phyloP scores from a whole-genome alignment of 2,329 filamentous ascomycete genomes.

The Colletotrichum navitas region DNA sequence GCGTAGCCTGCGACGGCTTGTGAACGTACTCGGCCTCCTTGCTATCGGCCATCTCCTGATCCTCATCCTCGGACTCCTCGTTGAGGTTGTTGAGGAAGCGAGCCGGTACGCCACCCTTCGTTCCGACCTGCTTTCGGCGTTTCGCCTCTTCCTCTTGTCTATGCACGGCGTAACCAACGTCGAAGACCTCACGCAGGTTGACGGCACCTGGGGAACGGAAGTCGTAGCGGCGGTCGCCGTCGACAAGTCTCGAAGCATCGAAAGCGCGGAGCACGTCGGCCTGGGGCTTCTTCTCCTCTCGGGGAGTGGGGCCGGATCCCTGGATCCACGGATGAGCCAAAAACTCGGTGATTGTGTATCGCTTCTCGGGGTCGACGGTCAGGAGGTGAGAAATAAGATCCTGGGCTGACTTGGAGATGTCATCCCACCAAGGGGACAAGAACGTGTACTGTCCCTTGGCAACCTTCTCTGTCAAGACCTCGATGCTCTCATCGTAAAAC shows the following conservation, averaged over 20 bases:
- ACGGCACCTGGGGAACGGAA: slow-evolving; percentile 96
- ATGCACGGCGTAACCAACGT: slow-evolving; percentile 98
- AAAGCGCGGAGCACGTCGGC: slow-evolving; percentile 67
- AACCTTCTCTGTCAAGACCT: slow-evolving; percentile 96
- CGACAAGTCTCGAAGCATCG: slow-evolving; percentile 65
- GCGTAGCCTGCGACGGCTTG: slow-evolving; percentile 64
- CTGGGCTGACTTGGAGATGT: slow-evolving; percentile 94
- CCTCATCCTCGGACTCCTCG: slow-evolving; percentile 74
- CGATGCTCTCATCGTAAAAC: slow-evolving; percentile 98
- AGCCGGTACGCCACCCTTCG: slow-evolving; percentile 72
- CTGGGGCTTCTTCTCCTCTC: slow-evolving; percentile 69
- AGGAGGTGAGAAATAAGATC: slow-evolving; percentile 94
- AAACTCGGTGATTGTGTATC: slow-evolving; percentile 94
- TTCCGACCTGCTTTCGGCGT: slow-evolving; percentile 84
- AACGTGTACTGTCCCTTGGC: slow-evolving; percentile 97
- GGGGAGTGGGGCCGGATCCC: slow-evolving; percentile 69
- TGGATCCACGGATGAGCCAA: slow-evolving; percentile 95
- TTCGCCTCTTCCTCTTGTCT: slow-evolving; percentile 96
- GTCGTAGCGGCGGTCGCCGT: slow-evolving; percentile 80
- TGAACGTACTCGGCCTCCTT: slow-evolving; percentile 61
- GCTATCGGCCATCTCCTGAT: slow-evolving; percentile 73
- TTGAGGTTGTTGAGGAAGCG: slow-evolving; percentile 73
- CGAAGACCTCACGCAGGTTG: slow-evolving; percentile 96
- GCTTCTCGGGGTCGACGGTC: slow-evolving; percentile 94
- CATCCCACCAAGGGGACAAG: slow-evolving; percentile 98